These are phyloP conservation scores for Jackrogersella multiformis DNA, from an alignment of 495 filamentous ascomycete genomes.

Conservation along the genomic window DNA sequence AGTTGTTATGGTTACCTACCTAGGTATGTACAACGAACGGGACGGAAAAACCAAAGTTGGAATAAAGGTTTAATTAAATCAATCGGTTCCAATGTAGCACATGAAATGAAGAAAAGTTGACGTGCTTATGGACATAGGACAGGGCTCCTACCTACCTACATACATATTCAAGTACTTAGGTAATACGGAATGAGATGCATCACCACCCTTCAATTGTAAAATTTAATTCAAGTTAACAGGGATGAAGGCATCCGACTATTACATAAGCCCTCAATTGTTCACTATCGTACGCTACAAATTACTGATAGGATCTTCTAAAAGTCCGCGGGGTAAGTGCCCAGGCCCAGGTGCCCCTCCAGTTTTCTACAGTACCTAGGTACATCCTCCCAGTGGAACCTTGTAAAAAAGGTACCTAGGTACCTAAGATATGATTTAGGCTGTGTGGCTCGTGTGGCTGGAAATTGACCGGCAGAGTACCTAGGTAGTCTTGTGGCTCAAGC, in stretches of 20 bases:
- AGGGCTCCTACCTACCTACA: too few species aligned
- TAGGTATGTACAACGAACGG: slow-evolving; percentile 3
- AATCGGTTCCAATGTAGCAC: slow-evolving; percentile 7
- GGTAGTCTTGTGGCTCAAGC: neutral
- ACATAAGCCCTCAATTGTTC: neutral
- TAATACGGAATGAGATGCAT: neutral
- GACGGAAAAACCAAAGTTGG: slow-evolving; percentile 10
- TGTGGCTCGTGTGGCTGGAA: neutral
- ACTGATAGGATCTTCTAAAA: slow-evolving; percentile 31
- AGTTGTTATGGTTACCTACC: neutral
- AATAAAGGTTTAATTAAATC: slow-evolving; percentile 23
- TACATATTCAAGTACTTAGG: too few species aligned
- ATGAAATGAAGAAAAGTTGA: slow-evolving; percentile 2
- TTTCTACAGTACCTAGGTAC: neutral
- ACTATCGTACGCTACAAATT: slow-evolving; percentile 10
- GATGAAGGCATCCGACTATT: slow-evolving; percentile 20
- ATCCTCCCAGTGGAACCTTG: neutral
- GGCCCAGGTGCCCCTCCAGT: neutral
- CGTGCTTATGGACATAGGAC: slow-evolving; percentile 18
- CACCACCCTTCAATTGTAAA: neutral
- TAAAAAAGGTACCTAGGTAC: neutral
- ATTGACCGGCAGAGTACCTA: too few species aligned
- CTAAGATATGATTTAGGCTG: neutral
- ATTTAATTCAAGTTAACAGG: slow-evolving; percentile 6
- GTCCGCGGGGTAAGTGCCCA: slow-evolving; percentile 27